Percentiles rank a stretch among this genome's conserved stretches.
Evolutionary conservation across 352 stramenopile species (phyloP).

Genomic region (Blastocystis sp.): DNA sequence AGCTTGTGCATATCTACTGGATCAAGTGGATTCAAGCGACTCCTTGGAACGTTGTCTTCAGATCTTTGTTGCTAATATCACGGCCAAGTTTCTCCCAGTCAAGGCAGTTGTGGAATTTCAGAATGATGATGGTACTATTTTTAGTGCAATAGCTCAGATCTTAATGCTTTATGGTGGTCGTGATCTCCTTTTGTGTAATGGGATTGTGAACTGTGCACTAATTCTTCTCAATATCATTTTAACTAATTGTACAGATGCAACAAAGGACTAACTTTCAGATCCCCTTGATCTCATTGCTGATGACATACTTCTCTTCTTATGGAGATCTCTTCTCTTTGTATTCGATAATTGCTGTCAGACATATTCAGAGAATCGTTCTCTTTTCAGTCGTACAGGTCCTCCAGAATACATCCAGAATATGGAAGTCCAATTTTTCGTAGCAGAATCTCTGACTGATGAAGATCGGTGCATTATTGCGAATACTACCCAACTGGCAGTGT

Average conservation of each 20-base stretch:
- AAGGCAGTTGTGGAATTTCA: neutral
- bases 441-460: neutral
- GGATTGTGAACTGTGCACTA: constrained; percentile 28
- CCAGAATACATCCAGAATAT: neutral
- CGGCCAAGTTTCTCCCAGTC: constrained; percentile 29
- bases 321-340: neutral
- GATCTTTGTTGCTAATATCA: constrained; percentile 40
- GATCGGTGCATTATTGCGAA: neutral
- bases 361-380: neutral
- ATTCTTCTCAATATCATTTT: constrained; percentile 37
- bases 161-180: constrained; percentile 16
- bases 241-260: neutral
- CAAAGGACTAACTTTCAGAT: neutral
- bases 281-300: neutral
- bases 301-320: neutral
- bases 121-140: neutral
- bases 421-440: neutral
- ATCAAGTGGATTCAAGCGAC: neutral
- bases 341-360: constrained; percentile 11
- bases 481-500: neutral
- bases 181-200: neutral
- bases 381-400: neutral
- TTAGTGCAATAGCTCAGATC: neutral
- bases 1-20: neutral
- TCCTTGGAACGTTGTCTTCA: constrained; percentile 1